Percentiles rank a stretch among this genome's conserved stretches.
Evolutionary conservation across 2,329 filamentous ascomycete genomes (phyloP).

Genomic region (Fusarium pilosicola): DNA sequence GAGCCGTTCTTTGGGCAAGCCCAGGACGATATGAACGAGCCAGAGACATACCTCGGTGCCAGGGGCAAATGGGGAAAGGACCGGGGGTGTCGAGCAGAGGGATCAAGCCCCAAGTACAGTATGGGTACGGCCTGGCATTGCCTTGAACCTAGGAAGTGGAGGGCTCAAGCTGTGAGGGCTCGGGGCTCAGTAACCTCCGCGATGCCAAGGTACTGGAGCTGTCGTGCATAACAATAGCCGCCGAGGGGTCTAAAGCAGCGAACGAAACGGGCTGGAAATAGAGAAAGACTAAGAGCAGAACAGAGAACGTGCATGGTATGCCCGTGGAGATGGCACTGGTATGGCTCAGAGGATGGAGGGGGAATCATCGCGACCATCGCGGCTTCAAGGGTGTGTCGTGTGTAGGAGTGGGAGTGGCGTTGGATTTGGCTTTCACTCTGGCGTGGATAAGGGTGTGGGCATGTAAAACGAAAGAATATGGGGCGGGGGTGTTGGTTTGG

Average conservation of each 20-base stretch:
- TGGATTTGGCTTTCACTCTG: slow-evolving; percentile 5
- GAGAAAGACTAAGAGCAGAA: slow-evolving; percentile 24
- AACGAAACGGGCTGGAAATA: slow-evolving; percentile 34
- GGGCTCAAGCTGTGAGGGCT: slow-evolving; percentile 9
- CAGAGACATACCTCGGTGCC: slow-evolving; percentile 30
- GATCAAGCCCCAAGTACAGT: slow-evolving; percentile 33
- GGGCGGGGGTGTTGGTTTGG: not conserved
- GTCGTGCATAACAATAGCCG: slow-evolving; percentile 48
- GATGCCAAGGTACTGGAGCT: slow-evolving; percentile 38
- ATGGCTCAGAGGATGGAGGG: slow-evolving; percentile 11
- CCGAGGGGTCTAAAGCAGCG: slow-evolving; percentile 35
- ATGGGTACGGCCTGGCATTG: slow-evolving; percentile 30
- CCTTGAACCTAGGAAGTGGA: slow-evolving; percentile 32
- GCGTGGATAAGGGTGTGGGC: slow-evolving; percentile 8
- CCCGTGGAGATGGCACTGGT: slow-evolving; percentile 37
- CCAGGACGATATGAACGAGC: slow-evolving; percentile 30
- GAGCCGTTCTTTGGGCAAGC: slow-evolving; percentile 37
- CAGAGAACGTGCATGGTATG: slow-evolving; percentile 34
- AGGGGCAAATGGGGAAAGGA: slow-evolving; percentile 20
- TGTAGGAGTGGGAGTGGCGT: slow-evolving; percentile 15
- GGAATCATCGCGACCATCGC: slow-evolving; percentile 20
- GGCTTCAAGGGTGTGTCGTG: slow-evolving; percentile 29
- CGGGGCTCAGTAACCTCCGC: slow-evolving; percentile 10
- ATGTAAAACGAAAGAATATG: not conserved
- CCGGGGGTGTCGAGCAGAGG: slow-evolving; percentile 29